Percentiles rank a stretch among this genome's conserved stretches.
Evolutionary conservation across 192 early-diverging fungal genomes (phyloP).

Genomic region (Gaertneriomyces sp.): DNA sequence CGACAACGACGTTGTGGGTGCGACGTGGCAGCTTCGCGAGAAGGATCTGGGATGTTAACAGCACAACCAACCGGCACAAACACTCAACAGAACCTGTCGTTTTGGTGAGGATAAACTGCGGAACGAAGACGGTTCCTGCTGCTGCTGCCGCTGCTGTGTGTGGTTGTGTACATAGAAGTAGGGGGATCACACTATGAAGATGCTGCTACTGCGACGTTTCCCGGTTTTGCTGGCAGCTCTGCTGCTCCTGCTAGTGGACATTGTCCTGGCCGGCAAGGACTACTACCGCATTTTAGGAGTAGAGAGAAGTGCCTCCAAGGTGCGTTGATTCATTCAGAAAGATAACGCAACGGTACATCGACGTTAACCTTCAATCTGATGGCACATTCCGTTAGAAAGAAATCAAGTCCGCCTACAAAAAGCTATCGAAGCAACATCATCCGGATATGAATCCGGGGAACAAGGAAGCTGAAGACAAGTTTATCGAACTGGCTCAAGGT

Average conservation of each 20-base stretch:
- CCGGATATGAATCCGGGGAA: conserved; percentile 70
- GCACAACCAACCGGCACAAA: too few relatives aligned
- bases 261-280: conserved; percentile 52
- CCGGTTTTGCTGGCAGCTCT: neutral
- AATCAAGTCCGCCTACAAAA: conserved; percentile 94
- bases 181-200: neutral
- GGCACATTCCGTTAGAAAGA: conserved; percentile 47
- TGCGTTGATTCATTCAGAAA: too few relatives aligned
- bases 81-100: too few relatives aligned
- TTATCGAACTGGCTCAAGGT: conserved; percentile 72
- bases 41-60: too few relatives aligned
- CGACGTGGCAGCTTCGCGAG: too few relatives aligned
- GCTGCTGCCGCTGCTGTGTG: too few relatives aligned
- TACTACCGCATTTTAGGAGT: conserved; percentile 89
- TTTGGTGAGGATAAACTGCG: too few relatives aligned
- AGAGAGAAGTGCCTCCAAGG: conserved; percentile 67
- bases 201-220: neutral
- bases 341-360: neutral
- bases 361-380: neutral
- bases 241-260: conserved; percentile 4
- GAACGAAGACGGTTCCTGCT: too few relatives aligned
- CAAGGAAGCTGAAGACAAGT: conserved; percentile 79
- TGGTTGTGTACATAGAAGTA: too few relatives aligned
- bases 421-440: conserved; percentile 76
- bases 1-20: too few relatives aligned